Base-by-base conservation (phyloP, 1,284 basidiomycete species). In the Apiotrichum mycotoxinovorans region DNA sequence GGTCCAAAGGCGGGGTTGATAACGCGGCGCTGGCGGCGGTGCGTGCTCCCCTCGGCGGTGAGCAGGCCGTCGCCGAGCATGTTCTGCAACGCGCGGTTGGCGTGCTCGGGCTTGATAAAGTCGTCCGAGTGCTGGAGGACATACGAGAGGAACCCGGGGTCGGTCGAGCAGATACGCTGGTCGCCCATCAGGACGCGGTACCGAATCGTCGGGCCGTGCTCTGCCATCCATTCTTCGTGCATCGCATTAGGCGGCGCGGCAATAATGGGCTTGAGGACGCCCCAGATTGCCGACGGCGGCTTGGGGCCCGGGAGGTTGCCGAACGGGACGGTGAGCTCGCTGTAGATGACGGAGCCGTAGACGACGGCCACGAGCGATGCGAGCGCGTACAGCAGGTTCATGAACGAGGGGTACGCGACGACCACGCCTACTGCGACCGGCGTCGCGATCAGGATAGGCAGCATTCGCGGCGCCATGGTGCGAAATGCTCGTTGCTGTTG, bases 41-140 rank as follows among this genome's bases (percentile, higher is more conserved):
- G 85, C 41, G 75, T 75, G 4, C 78, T 77, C 37, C 83, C 78
- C 58, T 79, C 76, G 8, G 75, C 74, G 15, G 74, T 71, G 4
- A 79, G 56, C 2, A 71, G 56, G 12, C 70, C 70, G 43, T 68
- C 65, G 2, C 77, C 77, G 2, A 79, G 61, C 26, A 76, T 68
- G 43, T 66, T 62, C 2, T 59, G 82, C 41, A 88, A 75, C 50
- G 77, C 79, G 45, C 84, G 81, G 27, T 82, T 75, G 2, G 86
- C 79, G 56, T 84, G 83, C 46, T 82, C 80, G 0, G 86, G 85
- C 69, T 87, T 88, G 17, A 84, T 84, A 67, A 84, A 87, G 35
- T 82, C 79, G 66, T 87, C 84, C 1, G 82, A 79, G 55, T 81
- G 79, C 22, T 78, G 77, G 50, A 88, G 79, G 52, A 88, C 82